Evolutionary conservation across 2,329 filamentous ascomycete genomes (phyloP).

Genomic region (Venturia carpophila): DNA sequence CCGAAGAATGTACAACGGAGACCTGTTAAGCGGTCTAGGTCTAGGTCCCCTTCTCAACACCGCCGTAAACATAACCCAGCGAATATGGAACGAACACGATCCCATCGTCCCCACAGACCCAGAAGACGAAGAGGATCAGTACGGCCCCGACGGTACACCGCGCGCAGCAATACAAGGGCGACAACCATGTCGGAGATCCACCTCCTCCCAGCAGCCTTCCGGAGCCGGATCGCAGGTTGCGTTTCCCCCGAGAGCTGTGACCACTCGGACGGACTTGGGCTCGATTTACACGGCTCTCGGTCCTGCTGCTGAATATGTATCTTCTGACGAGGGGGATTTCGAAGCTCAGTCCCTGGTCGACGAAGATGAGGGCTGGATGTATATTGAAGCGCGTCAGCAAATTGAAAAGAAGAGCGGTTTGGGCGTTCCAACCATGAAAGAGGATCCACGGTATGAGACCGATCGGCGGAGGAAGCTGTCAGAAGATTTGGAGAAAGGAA

Average conservation of each 20-base stretch:
- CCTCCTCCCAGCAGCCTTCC: not conserved
- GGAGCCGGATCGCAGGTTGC: not conserved
- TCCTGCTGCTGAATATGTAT: not conserved
- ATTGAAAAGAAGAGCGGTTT: not conserved
- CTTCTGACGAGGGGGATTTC: constrained; percentile 2
- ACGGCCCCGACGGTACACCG: not conserved
- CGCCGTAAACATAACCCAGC: not conserved
- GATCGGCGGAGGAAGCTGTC: not conserved
- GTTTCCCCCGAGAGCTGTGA: not conserved
- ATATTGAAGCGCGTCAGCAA: not conserved
- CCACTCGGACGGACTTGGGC: not conserved
- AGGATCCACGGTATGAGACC: not conserved
- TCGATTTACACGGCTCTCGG: not conserved
- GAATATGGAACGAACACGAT: not conserved
- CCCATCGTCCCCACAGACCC: not conserved
- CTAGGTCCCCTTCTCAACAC: not conserved
- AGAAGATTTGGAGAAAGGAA: not conserved
- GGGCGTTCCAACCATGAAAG: not conserved
- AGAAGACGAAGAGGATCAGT: not conserved
- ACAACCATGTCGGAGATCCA: not conserved
- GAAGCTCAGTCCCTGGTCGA: not conserved
- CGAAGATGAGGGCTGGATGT: not conserved
- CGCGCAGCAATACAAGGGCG: not conserved
- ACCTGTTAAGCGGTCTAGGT: not conserved
- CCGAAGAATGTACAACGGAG: not conserved